phyloP scores from a whole-genome alignment of 352 stramenopile species.

The Aphanomyces cochlioides region DNA sequence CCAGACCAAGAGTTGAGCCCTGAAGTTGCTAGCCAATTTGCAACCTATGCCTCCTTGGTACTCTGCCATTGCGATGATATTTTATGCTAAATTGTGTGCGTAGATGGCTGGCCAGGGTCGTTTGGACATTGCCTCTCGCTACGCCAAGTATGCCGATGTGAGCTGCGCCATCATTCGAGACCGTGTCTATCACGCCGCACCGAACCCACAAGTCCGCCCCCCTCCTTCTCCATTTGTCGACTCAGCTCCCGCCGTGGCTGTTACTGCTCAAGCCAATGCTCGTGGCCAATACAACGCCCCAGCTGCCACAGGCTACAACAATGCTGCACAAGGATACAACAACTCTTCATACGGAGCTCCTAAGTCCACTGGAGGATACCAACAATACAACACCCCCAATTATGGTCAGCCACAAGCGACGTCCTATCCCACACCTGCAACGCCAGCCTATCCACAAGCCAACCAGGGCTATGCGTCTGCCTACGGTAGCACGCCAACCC shows the following conservation, averaged over 20 bases:
- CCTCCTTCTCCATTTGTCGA: slow-evolving; percentile 78
- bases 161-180: slow-evolving; percentile 82
- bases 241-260: slow-evolving; percentile 31
- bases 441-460: background rate
- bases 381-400: background rate
- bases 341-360: background rate
- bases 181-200: slow-evolving; percentile 80
- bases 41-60: slow-evolving; percentile 86
- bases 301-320: slow-evolving; percentile 20
- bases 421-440: slow-evolving; percentile 5
- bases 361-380: background rate
- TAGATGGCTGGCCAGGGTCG: slow-evolving; percentile 91
- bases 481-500: too few relatives aligned
- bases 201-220: slow-evolving; percentile 69
- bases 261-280: slow-evolving; percentile 33
- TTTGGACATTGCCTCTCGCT: slow-evolving; percentile 90
- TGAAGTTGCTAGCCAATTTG: slow-evolving; percentile 87
- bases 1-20: slow-evolving; percentile 78
- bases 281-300: slow-evolving; percentile 47
- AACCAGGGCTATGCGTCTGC: too few relatives aligned
- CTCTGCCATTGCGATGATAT: slow-evolving; percentile 31
- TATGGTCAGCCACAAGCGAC: slow-evolving; percentile 12
- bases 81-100: slow-evolving; percentile 7
- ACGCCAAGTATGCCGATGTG: slow-evolving; percentile 75
- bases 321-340: slow-evolving; percentile 35